Percentiles rank a stretch among this genome's conserved stretches.
phyloP scores from a whole-genome alignment of 495 filamentous ascomycete genomes.

The Aspergillus heteromorphus region DNA sequence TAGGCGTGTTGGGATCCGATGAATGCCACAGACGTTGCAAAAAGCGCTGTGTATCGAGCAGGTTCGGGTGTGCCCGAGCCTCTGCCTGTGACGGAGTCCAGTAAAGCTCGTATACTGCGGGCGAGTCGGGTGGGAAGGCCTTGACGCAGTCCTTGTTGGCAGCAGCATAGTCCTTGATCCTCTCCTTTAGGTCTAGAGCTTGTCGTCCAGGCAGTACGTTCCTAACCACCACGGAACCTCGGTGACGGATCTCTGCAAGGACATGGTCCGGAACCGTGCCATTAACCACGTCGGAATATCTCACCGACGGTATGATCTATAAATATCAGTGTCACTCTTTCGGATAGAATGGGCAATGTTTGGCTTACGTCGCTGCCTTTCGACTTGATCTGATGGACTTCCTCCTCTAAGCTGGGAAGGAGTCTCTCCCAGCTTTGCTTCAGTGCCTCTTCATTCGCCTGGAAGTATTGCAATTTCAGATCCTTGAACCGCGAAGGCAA shows the following conservation, averaged over 20 bases:
- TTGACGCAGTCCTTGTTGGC: conserved; percentile 47
- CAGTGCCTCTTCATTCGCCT: conserved; percentile 57
- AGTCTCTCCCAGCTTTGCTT: conserved; percentile 66
- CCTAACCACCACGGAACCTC: conserved; percentile 59
- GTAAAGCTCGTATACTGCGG: conserved; percentile 84
- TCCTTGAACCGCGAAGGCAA: conserved; percentile 68
- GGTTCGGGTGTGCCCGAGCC: conserved; percentile 65
- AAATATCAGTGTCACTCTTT: not conserved
- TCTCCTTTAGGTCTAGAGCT: conserved; percentile 46
- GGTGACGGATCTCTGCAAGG: conserved; percentile 53
- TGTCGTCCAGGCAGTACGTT: conserved; percentile 56
- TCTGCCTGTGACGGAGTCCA: conserved; percentile 75
- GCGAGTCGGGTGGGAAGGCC: conserved; percentile 54
- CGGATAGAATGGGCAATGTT: not conserved
- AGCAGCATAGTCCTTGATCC: conserved; percentile 53
- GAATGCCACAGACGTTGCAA: conserved; percentile 74
- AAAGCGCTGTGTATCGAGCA: conserved; percentile 64
- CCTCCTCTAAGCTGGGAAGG: conserved; percentile 50
- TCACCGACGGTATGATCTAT: conserved; percentile 55
- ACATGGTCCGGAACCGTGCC: conserved; percentile 36
- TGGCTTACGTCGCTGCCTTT: conserved; percentile 44
- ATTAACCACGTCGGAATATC: conserved; percentile 49
- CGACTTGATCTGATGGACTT: conserved; percentile 39
- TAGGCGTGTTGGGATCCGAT: conserved; percentile 49
- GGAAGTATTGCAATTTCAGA: conserved; percentile 63